Base-by-base conservation (phyloP, 352 stramenopile genomes). In the Phytophthora lateralis region DNA sequence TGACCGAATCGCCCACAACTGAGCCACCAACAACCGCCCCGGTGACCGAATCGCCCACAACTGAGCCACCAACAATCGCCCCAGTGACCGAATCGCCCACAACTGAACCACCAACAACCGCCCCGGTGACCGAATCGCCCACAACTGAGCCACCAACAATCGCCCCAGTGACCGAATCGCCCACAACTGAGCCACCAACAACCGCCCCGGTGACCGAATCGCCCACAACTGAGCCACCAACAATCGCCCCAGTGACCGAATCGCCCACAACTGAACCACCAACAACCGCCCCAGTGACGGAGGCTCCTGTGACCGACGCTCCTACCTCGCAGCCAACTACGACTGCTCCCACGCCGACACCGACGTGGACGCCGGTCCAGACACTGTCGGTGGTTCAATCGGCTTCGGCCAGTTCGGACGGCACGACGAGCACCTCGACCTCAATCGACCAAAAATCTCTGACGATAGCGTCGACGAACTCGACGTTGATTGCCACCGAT, bases 361-460 rank as follows among this genome's bases (percentile, higher is more conserved):
- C 60, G 20, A 52, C 21, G 17, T 9, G 24, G 15, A 43, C 38
- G 8, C n/a, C 51, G 38, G 47, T 30, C 12, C 38, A 17, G 27
- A 34, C n/a, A 27, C 26, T 46, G 12, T n/a, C 48, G 2, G 14
- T 17, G 54, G 10, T 41, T 67, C 30, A 55, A 59, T 27, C 45
- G 54, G 12, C 62, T 35, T 27, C 21, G 37, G 14, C 38, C 35
- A 27, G 39, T 46, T 55, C 51, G 39, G 41, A 34, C 37, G 20
- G 4, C 3, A 26, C 39, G 12, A 15, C 0, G 20, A 54, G 39
- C 32, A 48, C 15, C 27, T 39, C 29, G 30, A 6, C 30, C 30
- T 45, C 38, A 17, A 6, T 9, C 24, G 51, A 57, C 45, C 17
- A 35, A 30, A 44, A 62, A 8, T 45, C 49, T 1, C 18, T 29